Percentiles rank a stretch among this genome's conserved stretches.
These are phyloP conservation scores for Trichoderma sp. DNA, from an alignment of 2,329 filamentous ascomycete genomes.

Conservation along the genomic window DNA sequence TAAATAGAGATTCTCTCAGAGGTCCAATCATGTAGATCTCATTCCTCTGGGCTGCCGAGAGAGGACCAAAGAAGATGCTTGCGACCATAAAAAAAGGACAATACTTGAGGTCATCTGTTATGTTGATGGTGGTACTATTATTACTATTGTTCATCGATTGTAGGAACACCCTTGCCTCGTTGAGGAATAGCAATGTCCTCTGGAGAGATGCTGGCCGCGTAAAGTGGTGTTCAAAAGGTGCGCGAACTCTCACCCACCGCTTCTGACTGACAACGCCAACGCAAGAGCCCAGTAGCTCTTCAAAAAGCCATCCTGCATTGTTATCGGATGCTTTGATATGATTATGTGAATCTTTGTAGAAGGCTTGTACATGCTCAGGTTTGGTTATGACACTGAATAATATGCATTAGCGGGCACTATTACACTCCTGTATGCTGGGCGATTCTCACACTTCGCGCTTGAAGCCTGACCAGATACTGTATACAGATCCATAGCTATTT, in stretches of 20 bases:
- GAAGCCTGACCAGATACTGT: slow-evolving; percentile 21
- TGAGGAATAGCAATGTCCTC: neutral
- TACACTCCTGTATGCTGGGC: neutral
- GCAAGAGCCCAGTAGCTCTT: slow-evolving; percentile 16
- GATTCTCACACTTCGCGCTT: slow-evolving; percentile 19
- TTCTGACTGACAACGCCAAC: slow-evolving; percentile 15
- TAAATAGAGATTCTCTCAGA: neutral
- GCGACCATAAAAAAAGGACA: slow-evolving; percentile 17
- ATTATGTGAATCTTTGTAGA: slow-evolving; percentile 20
- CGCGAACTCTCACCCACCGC: slow-evolving; percentile 7
- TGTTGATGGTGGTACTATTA: neutral
- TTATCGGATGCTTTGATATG: slow-evolving; percentile 18
- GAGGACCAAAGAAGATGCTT: slow-evolving; percentile 17
- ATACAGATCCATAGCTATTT: neutral
- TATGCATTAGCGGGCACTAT: neutral
- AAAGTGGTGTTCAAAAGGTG: slow-evolving; percentile 18
- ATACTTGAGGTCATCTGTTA: slow-evolving; percentile 14
- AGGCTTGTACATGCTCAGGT: slow-evolving; percentile 5
- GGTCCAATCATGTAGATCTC: neutral
- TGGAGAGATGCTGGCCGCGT: neutral
- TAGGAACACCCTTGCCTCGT: neutral
- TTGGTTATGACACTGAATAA: slow-evolving; percentile 6
- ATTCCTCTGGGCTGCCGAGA: neutral
- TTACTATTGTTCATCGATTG: neutral
- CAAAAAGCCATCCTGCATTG: slow-evolving; percentile 19